Base-by-base conservation (phyloP, 2,329 filamentous ascomycete genomes). In the Beauveria varroae region DNA sequence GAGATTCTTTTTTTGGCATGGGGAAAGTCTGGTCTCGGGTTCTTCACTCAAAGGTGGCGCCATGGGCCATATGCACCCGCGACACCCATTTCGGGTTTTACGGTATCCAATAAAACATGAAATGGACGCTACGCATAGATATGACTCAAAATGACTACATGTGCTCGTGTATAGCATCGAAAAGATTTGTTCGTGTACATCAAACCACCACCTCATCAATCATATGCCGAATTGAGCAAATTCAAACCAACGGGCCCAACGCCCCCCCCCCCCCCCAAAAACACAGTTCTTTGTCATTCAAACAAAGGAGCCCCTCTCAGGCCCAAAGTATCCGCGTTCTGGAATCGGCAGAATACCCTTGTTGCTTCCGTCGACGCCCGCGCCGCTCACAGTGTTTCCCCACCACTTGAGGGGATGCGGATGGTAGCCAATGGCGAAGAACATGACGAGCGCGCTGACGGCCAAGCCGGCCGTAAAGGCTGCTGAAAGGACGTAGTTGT, bases 401-500 rank as follows among this genome's bases (percentile, higher is more conserved):
- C 77, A 79, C 77, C 77, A 79, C 14, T 67, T 69, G 46, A 79
- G 63, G 5, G 63, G 66, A 34, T 71, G 68, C 1, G 71, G 70
- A 54, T 73, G 69, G 57, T 74, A 76, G 1, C 71, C 71, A 5
- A 79, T 68, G 5, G 74, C 75, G 57, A 78, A 79, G 67, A 78
- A 77, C 67, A 77, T 75, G 64, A 79, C 64, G 20, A 79, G 67
- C 14, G 72, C 77, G 44, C 70, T 72, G 49, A 79, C 65, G 28
- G 77, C 77, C 4, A 79, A 70, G 8, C 75, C 77, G 5, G 74
- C 75, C 10, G 72, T 75, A 57, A 79, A 65, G 6, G 75, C 75
- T 0, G 77, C 74, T 10, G 74, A 77, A 3, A 79, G 67, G 3
- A 77, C 72, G 64, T 78, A 79, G 67, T 78, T 78, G 68, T 79